Evolutionary conservation across 768 basidiomycete species (phyloP).

Genomic region (Macrolepiota dolichaula): DNA sequence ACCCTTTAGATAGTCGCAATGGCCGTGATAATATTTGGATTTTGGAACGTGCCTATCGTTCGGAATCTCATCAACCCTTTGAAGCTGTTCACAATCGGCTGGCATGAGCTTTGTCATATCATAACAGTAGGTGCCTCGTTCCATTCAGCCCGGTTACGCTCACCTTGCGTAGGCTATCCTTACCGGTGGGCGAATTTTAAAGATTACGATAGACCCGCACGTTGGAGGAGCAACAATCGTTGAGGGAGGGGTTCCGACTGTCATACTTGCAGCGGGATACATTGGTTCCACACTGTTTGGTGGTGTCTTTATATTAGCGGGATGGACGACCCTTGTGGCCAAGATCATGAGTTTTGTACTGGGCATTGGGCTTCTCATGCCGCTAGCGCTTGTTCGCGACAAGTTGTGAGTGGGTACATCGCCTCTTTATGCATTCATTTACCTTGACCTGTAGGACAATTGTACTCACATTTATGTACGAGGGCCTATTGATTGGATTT

Average conservation of each 20-base stretch:
- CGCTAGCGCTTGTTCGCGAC: constrained; percentile 82
- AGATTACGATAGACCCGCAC: constrained; percentile 83
- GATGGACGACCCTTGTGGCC: constrained; percentile 86
- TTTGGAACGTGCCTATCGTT: constrained; percentile 84
- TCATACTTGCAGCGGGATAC: constrained; percentile 79
- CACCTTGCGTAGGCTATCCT: constrained; percentile 56
- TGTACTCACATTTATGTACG: constrained; percentile 74
- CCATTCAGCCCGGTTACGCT: background rate
- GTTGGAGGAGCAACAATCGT: constrained; percentile 75
- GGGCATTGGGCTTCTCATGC: constrained; percentile 82
- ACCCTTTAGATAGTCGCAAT: constrained; percentile 69
- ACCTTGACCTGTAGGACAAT: constrained; percentile 63
- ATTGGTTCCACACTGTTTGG: constrained; percentile 80
- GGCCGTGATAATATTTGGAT: constrained; percentile 81
- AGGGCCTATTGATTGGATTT: constrained; percentile 85
- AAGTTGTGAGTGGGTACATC: constrained; percentile 70
- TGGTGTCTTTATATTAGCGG: constrained; percentile 77
- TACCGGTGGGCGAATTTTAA: constrained; percentile 73
- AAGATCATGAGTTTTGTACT: constrained; percentile 92
- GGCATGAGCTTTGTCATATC: constrained; percentile 87
- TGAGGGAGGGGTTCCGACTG: constrained; percentile 68
- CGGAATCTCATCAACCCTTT: constrained; percentile 79
- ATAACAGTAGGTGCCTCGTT: constrained; percentile 48
- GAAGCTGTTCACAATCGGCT: constrained; percentile 85
- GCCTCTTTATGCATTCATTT: background rate